These are phyloP conservation scores for Erysimum cheiranthoides DNA, from an alignment of 345 rosid genomes.

Conservation along the genomic window DNA sequence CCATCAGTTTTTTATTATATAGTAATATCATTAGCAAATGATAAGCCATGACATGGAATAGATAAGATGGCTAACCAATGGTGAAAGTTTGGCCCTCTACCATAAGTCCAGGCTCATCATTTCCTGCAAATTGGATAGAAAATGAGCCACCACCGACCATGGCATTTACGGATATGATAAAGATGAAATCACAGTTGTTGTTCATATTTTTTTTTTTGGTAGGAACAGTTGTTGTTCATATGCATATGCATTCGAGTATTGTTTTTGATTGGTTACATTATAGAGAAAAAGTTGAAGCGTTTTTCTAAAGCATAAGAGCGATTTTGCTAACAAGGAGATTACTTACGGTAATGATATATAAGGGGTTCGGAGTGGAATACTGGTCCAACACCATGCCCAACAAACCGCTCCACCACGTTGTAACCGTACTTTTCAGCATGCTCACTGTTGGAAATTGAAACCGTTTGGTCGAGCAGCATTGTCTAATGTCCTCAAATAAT, in stretches of 20 bases:
- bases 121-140: slow-evolving; percentile 53
- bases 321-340: slow-evolving; percentile 1
- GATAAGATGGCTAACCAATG: slow-evolving; percentile 56
- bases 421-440: slow-evolving; percentile 89
- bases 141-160: slow-evolving; percentile 19
- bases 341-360: slow-evolving; percentile 82
- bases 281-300: not conserved
- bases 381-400: slow-evolving; percentile 92
- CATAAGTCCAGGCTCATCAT: slow-evolving; percentile 75
- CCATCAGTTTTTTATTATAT: not conserved
- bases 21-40: not conserved
- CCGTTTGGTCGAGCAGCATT: slow-evolving; percentile 5
- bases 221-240: no score
- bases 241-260: not conserved
- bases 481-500: not conserved
- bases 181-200: not conserved
- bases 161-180: not conserved
- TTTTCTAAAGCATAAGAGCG: not conserved
- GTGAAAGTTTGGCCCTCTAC: slow-evolving; percentile 94
- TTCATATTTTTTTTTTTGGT: no score
- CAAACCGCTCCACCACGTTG: slow-evolving; percentile 92
- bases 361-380: slow-evolving; percentile 86
- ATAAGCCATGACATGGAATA: not conserved
- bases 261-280: slow-evolving; percentile 3
- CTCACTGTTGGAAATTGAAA: slow-evolving; percentile 56